Evolutionary conservation across 1,284 basidiomycete genomes (phyloP).

Genomic region (Boletellus deceptivus): DNA sequence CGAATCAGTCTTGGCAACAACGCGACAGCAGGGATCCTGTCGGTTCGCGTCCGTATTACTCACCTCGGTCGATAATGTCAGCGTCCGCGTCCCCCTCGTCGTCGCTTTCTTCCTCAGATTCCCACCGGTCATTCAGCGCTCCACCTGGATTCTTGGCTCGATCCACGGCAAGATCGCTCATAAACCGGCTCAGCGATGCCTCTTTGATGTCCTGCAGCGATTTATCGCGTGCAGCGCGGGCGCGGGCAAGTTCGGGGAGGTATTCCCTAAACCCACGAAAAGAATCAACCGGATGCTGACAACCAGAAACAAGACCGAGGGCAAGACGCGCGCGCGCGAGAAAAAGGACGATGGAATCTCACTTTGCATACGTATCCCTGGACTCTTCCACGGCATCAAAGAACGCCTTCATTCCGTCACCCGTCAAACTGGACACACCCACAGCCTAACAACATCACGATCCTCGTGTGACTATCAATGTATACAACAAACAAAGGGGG

Average conservation of each 20-base stretch:
- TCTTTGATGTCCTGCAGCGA: slow-evolving; percentile 68
- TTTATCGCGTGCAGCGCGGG: slow-evolving; percentile 59
- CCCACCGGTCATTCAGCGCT: slow-evolving; percentile 56
- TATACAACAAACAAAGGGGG: background rate
- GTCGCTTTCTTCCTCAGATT: slow-evolving; percentile 56
- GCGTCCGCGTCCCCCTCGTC: slow-evolving; percentile 50
- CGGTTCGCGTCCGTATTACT: slow-evolving; percentile 26
- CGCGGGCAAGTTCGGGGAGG: slow-evolving; percentile 82
- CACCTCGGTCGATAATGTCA: slow-evolving; percentile 68
- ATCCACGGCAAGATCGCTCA: slow-evolving; percentile 84
- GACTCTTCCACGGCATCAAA: slow-evolving; percentile 89
- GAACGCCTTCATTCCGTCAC: slow-evolving; percentile 88
- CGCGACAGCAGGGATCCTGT: background rate
- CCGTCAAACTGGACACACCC: slow-evolving; percentile 94
- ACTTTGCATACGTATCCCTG: slow-evolving; percentile 87
- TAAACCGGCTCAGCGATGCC: slow-evolving; percentile 78
- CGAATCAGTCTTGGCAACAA: slow-evolving; percentile 5
- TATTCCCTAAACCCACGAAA: slow-evolving; percentile 65
- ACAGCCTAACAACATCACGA: slow-evolving; percentile 62
- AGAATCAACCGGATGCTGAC: background rate
- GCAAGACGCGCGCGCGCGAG: background rate
- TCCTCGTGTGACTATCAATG: slow-evolving; percentile 1
- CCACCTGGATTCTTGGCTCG: slow-evolving; percentile 54
- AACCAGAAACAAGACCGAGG: no score
- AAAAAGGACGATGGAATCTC: slow-evolving; percentile 20